Evolutionary conservation across 306 rosid genomes (phyloP).

Genomic region (Cucurbita moschata): DNA sequence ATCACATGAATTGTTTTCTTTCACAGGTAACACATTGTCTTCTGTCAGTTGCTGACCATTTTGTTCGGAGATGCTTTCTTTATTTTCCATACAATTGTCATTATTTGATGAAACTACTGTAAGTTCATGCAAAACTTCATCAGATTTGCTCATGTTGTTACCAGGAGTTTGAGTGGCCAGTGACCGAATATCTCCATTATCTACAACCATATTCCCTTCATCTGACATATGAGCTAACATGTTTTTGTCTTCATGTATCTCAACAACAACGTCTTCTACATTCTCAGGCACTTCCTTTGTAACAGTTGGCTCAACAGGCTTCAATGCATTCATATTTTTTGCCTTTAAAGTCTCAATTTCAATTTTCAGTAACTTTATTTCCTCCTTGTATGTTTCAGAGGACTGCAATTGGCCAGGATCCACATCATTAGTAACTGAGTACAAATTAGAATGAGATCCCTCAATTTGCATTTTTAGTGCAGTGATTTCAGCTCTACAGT

Average conservation of each 20-base stretch:
- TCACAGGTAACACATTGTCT: constrained; percentile 21
- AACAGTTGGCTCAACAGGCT: constrained; percentile 20
- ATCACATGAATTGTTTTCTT: constrained; percentile 25
- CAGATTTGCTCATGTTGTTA: constrained; percentile 22
- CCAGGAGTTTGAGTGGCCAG: constrained; percentile 18
- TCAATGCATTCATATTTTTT: constrained; percentile 21
- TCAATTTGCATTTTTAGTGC: constrained; percentile 75
- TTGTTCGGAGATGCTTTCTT: constrained; percentile 22
- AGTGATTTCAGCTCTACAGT: constrained; percentile 75
- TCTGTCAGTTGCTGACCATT: constrained; percentile 23
- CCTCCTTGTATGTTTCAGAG: constrained; percentile 60
- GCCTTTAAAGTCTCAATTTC: constrained; percentile 57
- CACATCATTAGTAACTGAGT: constrained; percentile 24
- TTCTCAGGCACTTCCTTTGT: constrained; percentile 25
- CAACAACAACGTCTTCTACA: constrained; percentile 49
- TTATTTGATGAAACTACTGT: constrained; percentile 17
- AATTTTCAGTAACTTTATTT: constrained; percentile 52
- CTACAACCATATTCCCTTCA: constrained; percentile 19
- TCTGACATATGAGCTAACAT: constrained; percentile 23
- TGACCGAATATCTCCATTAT: constrained; percentile 25
- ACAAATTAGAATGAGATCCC: constrained; percentile 40
- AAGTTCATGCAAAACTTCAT: constrained; percentile 30
- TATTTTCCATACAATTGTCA: constrained; percentile 18
- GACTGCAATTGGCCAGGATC: constrained; percentile 34
- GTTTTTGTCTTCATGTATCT: constrained; percentile 63